phyloP scores from a whole-genome alignment of 139 green algal genomes.

The Chlamydomonas eustigma region DNA sequence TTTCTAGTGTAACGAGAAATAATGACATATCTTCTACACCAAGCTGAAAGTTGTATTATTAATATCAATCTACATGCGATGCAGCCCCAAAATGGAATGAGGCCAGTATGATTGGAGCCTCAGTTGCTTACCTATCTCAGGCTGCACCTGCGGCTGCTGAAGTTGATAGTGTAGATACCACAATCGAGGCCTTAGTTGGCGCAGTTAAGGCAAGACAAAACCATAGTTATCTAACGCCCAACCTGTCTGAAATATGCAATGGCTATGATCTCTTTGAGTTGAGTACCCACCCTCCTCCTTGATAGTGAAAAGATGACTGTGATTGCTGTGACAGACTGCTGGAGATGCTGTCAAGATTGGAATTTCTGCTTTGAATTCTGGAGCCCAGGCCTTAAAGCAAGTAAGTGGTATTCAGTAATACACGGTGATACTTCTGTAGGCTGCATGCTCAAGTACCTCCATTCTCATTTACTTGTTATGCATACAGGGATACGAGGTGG shows the following conservation, averaged over 20 bases:
- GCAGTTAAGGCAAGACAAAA: neutral
- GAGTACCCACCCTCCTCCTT: too few species aligned
- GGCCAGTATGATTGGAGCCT: neutral
- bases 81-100: neutral
- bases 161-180: neutral
- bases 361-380: too few species aligned
- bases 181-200: neutral
- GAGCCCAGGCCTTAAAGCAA: neutral
- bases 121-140: neutral
- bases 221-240: neutral
- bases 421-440: neutral
- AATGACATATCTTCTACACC: too few species aligned
- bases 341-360: neutral
- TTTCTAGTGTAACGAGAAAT: too few species aligned
- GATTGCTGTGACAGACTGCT: too few species aligned
- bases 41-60: too few species aligned
- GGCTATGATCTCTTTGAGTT: neutral
- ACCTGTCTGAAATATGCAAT: neutral
- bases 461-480: neutral
- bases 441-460: neutral
- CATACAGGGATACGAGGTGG: conserved; percentile 51
- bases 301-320: too few species aligned
- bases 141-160: neutral
- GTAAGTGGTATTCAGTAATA: neutral
- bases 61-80: too few species aligned